These are phyloP conservation scores for Cryphonectria nitschkei DNA, from an alignment of 2,329 filamentous ascomycete species.

Conservation along the genomic window DNA sequence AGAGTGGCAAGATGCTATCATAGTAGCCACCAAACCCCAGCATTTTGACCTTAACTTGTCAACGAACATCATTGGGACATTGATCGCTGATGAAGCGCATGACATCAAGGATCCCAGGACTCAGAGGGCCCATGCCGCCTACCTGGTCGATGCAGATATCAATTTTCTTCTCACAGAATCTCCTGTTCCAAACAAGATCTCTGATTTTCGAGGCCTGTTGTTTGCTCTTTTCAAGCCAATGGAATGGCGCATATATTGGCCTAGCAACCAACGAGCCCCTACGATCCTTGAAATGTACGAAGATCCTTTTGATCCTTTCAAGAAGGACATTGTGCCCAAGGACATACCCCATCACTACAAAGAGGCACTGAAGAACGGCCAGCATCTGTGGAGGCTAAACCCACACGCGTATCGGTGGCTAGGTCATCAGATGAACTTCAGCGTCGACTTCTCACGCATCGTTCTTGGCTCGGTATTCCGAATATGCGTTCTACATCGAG, in stretches of 20 bases:
- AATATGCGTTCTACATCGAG: conserved; percentile 14
- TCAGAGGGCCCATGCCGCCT: conserved; percentile 1
- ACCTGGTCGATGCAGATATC: conserved; percentile 11
- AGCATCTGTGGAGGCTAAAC: conserved; percentile 19
- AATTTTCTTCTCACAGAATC: conserved; percentile 16
- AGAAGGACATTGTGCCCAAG: not conserved
- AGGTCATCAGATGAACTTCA: not conserved
- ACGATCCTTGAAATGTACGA: not conserved
- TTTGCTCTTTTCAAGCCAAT: conserved; percentile 12
- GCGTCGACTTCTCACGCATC: not conserved
- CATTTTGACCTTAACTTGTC: conserved; percentile 11
- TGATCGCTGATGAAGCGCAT: conserved; percentile 19
- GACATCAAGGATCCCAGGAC: conserved; percentile 16
- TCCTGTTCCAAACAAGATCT: conserved; percentile 15
- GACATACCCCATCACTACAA: not conserved
- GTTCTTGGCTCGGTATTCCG: conserved; percentile 6
- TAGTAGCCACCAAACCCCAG: not conserved
- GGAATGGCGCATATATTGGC: conserved; percentile 14
- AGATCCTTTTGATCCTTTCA: conserved; percentile 6
- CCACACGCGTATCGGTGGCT: conserved; percentile 17
- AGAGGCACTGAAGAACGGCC: conserved; percentile 13
- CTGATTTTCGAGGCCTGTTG: conserved; percentile 15
- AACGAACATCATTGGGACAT: conserved; percentile 10
- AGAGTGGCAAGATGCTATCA: conserved; percentile 9
- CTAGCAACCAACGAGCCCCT: not conserved